Conservation (phyloP, 805 yeast genomes). For the Candida dajiaensis region DNA sequence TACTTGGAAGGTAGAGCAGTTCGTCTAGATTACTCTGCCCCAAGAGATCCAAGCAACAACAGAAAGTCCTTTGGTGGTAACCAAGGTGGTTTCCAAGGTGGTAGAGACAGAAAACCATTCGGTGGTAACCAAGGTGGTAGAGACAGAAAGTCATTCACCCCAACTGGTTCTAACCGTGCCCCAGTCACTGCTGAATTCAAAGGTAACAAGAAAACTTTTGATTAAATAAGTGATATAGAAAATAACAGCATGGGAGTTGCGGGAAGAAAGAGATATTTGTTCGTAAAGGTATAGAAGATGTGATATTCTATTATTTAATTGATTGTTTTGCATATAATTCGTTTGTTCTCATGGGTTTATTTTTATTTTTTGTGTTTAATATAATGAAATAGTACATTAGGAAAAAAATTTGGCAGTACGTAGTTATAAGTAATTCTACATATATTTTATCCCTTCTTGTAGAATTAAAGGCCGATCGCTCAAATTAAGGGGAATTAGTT, state of each 20-base stretch:
- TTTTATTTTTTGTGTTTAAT: background rate
- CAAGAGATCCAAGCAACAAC: slow-evolving; percentile 52
- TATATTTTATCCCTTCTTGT: too few species aligned
- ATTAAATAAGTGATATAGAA: slow-evolving; percentile 32
- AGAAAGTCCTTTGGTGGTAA: slow-evolving; percentile 35
- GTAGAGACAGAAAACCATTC: slow-evolving; percentile 29
- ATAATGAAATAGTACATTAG: background rate
- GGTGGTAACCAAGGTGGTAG: slow-evolving; percentile 40
- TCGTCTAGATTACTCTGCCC: slow-evolving; percentile 92
- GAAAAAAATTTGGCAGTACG: background rate
- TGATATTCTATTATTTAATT: background rate
- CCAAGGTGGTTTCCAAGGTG: slow-evolving; percentile 34
- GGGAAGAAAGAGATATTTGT: background rate
- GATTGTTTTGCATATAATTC: background rate
- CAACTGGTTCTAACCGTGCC: slow-evolving; percentile 56
- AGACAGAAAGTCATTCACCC: slow-evolving; percentile 30
- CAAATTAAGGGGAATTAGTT: too few species aligned
- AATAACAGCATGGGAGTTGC: background rate
- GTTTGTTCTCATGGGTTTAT: background rate
- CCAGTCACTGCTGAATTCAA: slow-evolving; percentile 65
- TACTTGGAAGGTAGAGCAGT: slow-evolving; percentile 87
- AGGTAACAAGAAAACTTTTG: slow-evolving; percentile 82
- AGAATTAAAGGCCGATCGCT: too few species aligned
- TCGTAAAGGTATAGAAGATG: background rate
- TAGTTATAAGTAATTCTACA: too few species aligned